phyloP scores from a whole-genome alignment of 345 rosid genomes.

The Bretschneidera sinensis region DNA sequence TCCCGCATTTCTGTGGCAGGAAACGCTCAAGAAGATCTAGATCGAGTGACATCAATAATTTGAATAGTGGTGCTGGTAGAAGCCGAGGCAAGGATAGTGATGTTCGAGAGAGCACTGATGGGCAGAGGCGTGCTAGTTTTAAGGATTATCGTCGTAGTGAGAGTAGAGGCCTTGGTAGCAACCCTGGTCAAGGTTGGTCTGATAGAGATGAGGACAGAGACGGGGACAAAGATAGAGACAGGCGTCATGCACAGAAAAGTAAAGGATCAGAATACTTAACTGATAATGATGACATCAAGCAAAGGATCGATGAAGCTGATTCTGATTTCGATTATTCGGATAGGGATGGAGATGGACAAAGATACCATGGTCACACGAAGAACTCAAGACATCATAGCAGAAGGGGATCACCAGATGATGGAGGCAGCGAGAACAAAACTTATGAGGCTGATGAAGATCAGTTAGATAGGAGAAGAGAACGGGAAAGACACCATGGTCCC shows the following conservation, averaged over 20 bases:
- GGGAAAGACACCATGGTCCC: slow-evolving; percentile 11
- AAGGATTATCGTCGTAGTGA: slow-evolving; percentile 20
- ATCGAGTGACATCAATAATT: slow-evolving; percentile 34
- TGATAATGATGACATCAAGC: slow-evolving; percentile 15
- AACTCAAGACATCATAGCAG: slow-evolving; percentile 8
- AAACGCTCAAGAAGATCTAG: slow-evolving; percentile 43
- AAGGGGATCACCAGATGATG: not conserved
- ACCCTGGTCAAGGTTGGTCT: slow-evolving; percentile 32
- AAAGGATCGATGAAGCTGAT: slow-evolving; percentile 22
- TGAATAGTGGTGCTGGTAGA: slow-evolving; percentile 22
- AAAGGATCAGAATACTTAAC: slow-evolving; percentile 28
- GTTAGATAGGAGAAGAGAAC: slow-evolving; percentile 15
- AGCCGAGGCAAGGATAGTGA: slow-evolving; percentile 23
- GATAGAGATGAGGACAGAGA: slow-evolving; percentile 26
- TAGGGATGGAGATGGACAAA: slow-evolving; percentile 11
- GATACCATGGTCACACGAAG: slow-evolving; percentile 7
- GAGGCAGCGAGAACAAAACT: slow-evolving; percentile 6
- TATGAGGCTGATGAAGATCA: slow-evolving; percentile 16
- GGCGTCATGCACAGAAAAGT: slow-evolving; percentile 15
- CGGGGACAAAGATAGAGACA: slow-evolving; percentile 19
- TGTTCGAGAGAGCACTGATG: slow-evolving; percentile 12
- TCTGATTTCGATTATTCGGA: slow-evolving; percentile 25
- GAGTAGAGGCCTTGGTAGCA: slow-evolving; percentile 24
- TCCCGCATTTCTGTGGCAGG: slow-evolving; percentile 27
- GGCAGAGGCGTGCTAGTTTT: slow-evolving; percentile 11